These are phyloP conservation scores for Alternaria ventricosa DNA, from an alignment of 2,329 filamentous ascomycete species.

Conservation along the genomic window DNA sequence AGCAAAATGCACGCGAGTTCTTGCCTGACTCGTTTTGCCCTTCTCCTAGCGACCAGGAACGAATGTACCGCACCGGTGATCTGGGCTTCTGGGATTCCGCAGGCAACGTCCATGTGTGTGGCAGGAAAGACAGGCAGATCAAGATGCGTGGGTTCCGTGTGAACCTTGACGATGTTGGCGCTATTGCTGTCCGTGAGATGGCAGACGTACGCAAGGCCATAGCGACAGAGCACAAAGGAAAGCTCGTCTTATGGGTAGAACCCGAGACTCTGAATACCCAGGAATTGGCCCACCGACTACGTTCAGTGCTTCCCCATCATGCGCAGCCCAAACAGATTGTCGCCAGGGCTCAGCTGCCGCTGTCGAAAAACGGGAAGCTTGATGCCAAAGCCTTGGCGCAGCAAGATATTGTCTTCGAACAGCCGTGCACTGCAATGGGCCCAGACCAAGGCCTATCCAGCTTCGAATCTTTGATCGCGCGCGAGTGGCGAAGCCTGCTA, in stretches of 20 bases:
- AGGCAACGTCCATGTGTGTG: conserved; percentile 49
- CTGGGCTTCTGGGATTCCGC: conserved; percentile 42
- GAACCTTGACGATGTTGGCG: conserved; percentile 51
- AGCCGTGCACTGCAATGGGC: no score
- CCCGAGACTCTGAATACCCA: background rate
- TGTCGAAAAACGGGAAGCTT: background rate
- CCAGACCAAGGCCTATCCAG: no score
- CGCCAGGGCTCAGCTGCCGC: background rate
- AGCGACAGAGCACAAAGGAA: conserved; percentile 30
- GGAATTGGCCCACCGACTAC: no score
- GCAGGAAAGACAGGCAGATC: conserved; percentile 53
- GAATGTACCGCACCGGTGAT: conserved; percentile 55
- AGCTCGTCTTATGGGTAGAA: conserved; percentile 35
- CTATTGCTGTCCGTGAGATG: conserved; percentile 23
- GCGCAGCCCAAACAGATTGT: no score
- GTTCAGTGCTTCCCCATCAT: background rate
- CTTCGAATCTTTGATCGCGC: no score
- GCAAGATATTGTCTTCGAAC: no score
- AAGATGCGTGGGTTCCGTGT: conserved; percentile 50
- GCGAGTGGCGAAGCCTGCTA: no score
- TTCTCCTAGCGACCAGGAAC: conserved; percentile 37
- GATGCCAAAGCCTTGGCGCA: background rate
- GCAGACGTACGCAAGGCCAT: conserved; percentile 16
- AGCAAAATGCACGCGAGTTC: background rate
- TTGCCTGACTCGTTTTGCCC: conserved; percentile 37